Evolutionary conservation across 2,329 filamentous ascomycete genomes (phyloP), one percentile per base, ranked within the genome.

Genomic region (Coniochaeta sp.): DNA sequence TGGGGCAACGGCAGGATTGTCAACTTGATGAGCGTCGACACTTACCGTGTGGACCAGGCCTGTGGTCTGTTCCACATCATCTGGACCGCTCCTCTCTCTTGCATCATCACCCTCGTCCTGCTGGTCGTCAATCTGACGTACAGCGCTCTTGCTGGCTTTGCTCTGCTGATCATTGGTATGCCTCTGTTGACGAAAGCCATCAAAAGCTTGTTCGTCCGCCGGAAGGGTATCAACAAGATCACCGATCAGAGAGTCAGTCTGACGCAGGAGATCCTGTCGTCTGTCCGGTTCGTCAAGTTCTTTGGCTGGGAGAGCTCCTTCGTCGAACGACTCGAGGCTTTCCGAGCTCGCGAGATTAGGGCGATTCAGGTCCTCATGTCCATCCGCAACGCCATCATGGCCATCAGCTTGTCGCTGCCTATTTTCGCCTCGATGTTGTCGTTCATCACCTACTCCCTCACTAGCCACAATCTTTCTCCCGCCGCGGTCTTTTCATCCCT

Each of bases 301-400:
- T 96, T 96, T 64, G 91, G 90, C 7, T 97, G 92, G 92, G 92
- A 97, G 65, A 85, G 81, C 52, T 87, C 88, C 31, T 96, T 97
- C 63, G 72, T 96, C 12, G 77, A 83, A 48, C 83, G 91, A 12
- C 77, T 96, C 13, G 81, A 82, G 48, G 78, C 83, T 22, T 86
- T 95, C 55, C 82, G 92, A 52, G 76, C 76, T 50, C 78, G 78
- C 54, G 92, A 97, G 67, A 91, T 97, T 55, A 72, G 77, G 52
- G 82, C 86, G n/a, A 91, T 97, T 53, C 91, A 96, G 65, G 72
- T 89, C 14, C 71, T 97, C 42, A 72, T 97, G 24, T 82, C 87
- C 1, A 89, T 95, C 58, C 82, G 91, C 60, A 95, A 95, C 65
- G 89, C 78, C 38, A 90, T 95, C 71, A 86, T 91, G 67, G 87